These are phyloP conservation scores for Epichloe gansuensis DNA, from an alignment of 2,329 filamentous ascomycete genomes.

Conservation along the genomic window DNA sequence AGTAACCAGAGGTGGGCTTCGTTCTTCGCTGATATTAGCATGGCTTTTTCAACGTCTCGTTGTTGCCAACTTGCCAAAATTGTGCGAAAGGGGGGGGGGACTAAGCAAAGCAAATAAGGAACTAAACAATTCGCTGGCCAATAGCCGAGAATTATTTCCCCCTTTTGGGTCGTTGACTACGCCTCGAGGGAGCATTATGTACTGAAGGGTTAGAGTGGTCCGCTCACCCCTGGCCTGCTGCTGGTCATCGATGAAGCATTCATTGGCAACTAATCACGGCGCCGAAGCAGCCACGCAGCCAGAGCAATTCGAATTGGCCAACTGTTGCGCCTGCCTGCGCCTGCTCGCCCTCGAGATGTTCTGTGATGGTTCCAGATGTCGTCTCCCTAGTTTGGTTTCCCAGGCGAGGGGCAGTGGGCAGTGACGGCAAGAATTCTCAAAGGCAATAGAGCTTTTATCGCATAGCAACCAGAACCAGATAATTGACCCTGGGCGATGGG, in stretches of 20 bases:
- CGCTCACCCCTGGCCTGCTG: neutral
- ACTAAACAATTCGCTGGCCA: neutral
- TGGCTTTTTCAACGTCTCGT: too few species aligned
- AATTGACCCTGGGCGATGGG: neutral
- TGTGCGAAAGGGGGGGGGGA: neutral
- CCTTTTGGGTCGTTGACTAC: neutral
- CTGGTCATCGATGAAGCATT: neutral
- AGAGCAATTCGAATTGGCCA: neutral
- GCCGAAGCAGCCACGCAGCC: neutral
- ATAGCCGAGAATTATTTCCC: neutral
- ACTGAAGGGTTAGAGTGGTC: neutral
- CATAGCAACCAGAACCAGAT: conserved; percentile 4
- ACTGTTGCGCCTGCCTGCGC: neutral
- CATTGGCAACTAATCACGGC: neutral
- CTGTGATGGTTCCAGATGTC: neutral
- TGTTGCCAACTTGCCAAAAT: too few species aligned
- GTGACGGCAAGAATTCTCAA: neutral
- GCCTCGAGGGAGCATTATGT: neutral
- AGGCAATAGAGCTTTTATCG: conserved; percentile 1
- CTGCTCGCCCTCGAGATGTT: conserved; percentile 1
- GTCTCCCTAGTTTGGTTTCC: conserved; percentile 3
- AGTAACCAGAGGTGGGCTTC: too few species aligned
- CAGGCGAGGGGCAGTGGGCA: neutral
- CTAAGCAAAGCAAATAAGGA: neutral
- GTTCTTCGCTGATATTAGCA: too few species aligned